Percentiles rank a stretch among this genome's conserved stretches.
These are phyloP conservation scores for Claviceps capensis DNA, from an alignment of 2,329 filamentous ascomycete genomes.

Conservation along the genomic window DNA sequence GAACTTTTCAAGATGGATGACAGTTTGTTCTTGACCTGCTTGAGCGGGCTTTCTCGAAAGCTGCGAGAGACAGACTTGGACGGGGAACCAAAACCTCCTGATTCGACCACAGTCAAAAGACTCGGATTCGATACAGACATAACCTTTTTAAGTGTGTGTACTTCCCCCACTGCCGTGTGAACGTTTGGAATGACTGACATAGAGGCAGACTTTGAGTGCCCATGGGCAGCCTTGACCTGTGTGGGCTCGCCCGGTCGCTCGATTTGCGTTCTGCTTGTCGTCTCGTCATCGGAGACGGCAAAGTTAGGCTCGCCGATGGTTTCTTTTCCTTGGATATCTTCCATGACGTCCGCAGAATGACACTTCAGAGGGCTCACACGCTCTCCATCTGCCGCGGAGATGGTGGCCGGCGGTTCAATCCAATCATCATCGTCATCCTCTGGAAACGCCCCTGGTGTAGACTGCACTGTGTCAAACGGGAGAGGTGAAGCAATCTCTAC, in stretches of 20 bases:
- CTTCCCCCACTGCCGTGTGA: constrained; percentile 9
- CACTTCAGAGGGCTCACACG: constrained; percentile 45
- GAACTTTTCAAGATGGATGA: constrained; percentile 84
- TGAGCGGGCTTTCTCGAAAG: constrained; percentile 64
- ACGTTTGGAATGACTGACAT: constrained; percentile 37
- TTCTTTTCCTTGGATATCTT: constrained; percentile 35
- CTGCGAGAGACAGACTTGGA: constrained; percentile 42
- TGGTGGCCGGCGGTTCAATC: constrained; percentile 39
- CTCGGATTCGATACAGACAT: constrained; percentile 45
- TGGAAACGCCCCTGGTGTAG: constrained; percentile 47
- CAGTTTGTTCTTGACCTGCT: constrained; percentile 83
- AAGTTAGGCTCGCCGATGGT: constrained; percentile 32
- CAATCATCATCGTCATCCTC: constrained; percentile 49
- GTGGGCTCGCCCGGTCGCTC: not conserved
- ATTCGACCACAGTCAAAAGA: constrained; percentile 33
- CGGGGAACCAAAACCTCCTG: constrained; percentile 30
- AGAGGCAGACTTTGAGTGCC: constrained; percentile 25
- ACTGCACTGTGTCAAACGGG: constrained; percentile 19
- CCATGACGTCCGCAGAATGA: constrained; percentile 47
- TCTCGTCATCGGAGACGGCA: constrained; percentile 4
- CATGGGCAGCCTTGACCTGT: constrained; percentile 5
- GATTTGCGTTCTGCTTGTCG: not conserved
- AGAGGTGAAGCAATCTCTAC: constrained; percentile 15
- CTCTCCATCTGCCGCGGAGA: constrained; percentile 15
- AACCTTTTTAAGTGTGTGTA: constrained; percentile 38